Conservation (phyloP, 2,329 filamentous ascomycete genomes). For the Paecilomyces niveus region DNA sequence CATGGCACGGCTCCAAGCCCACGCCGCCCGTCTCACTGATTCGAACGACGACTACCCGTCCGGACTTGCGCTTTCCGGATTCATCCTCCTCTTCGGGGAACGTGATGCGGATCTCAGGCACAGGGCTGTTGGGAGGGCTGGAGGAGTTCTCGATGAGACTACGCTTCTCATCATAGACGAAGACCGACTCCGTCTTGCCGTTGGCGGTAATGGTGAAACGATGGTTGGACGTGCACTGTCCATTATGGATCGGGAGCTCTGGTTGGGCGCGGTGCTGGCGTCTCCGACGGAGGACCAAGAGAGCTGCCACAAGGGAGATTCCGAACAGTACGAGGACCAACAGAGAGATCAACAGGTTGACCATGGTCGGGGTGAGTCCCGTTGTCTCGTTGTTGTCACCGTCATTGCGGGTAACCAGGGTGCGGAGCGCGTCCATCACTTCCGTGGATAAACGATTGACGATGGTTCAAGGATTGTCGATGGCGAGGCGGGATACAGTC, state of each 20-base stretch:
- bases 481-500: background rate
- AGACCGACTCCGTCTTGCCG: conserved; percentile 60
- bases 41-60: conserved; percentile 82
- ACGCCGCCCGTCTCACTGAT: conserved; percentile 80
- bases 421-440: conserved; percentile 35
- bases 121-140: conserved; percentile 70
- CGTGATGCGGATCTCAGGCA: conserved; percentile 95
- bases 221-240: conserved; percentile 42
- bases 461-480: background rate
- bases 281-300: conserved; percentile 67
- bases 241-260: conserved; percentile 62
- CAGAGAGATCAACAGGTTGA: conserved; percentile 72
- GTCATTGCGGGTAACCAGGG: conserved; percentile 46
- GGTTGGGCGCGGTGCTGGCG: conserved; percentile 46
- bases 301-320: conserved; percentile 58
- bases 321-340: conserved; percentile 70
- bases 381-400: conserved; percentile 29
- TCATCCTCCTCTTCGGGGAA: conserved; percentile 90
- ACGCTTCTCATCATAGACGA: conserved; percentile 73
- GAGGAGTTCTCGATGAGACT: conserved; percentile 69
- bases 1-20: conserved; percentile 75
- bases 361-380: conserved; percentile 54
- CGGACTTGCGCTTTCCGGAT: conserved; percentile 68
- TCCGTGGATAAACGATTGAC: conserved; percentile 8
- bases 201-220: conserved; percentile 51